Base-by-base conservation (phyloP, 1,284 basidiomycete species). In the Boletellus deceptivus region DNA sequence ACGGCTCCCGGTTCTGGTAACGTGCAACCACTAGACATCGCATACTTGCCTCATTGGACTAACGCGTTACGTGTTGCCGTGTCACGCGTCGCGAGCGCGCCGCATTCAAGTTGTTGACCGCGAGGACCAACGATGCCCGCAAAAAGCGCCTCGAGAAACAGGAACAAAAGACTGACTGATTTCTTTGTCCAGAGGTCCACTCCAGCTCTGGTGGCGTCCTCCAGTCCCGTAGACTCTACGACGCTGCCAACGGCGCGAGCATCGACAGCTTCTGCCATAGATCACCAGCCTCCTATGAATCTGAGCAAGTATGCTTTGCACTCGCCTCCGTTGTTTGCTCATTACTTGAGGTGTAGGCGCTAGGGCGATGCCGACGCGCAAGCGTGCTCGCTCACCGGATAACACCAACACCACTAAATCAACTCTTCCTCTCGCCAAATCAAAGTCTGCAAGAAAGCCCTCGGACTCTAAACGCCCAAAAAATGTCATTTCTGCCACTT, bases 351-450 rank as follows among this genome's bases (percentile, higher is more conserved):
- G 29, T 8, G 29, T 20, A 64, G 63, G 42, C 18, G 47, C 44
- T 25, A 20, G 43, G 14, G 46, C 45, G 27, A 54, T 53, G 27
- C 11, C 42, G 25, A 50, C 65, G 35, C 61, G 61, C 50, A 67
- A 67, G 38, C 65, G 62, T 25, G 48, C 59, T 36, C 67, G 53
- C 47, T 70, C 69, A n/a, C 59, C 65, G 13, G 62, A 63, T 41
- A 39, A 20, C 8, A 42, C 35, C 22, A 41, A 45, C 35, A 18
- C 34, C 27, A 36, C n/a, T n/a, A 11, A n/a, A 22, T 38, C 51
- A 14, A 10, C 37, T 33, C 11, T 43, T 6, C 49, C 54, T 39
- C 42, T 45, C 22, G 20, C 47, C 37, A 68, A 55, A 40, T 36
- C 20, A 14, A 62, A 53, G 20, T 45, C 55, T 20, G 46, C 54